Evolutionary conservation across 805 yeast genomes (phyloP), one percentile per base, ranked within the genome.

Genomic region (Brettanomyces bruxellensis): DNA sequence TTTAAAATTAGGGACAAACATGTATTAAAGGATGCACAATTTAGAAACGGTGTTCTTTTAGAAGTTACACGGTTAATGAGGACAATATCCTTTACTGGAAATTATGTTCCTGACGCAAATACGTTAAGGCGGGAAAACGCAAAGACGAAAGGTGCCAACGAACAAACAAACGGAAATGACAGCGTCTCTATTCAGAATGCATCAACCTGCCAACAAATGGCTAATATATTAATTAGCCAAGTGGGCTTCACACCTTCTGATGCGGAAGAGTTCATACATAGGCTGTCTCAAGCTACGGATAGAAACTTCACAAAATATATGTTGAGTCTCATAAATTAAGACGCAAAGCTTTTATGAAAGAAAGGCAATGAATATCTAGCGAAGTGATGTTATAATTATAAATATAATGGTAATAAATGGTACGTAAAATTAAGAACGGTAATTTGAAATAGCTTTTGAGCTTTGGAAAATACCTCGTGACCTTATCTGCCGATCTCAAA

Each of bases 1-100:
- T 81, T 86, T 60, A 81, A 83, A 54, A 75, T 81, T 34, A 74
- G 75, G 32, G 49, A 52, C 25, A 52, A 51, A 38, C 81, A 83
- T 55, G 78, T 83, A 57, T 67, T 81, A 43, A 78, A 79, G 52
- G 96, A 89, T 61, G 95, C 95, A 4, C 90, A 86, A 59, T 78
- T 76, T 53, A 74, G 91, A 56, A 72, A 81, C 49, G 72, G 86
- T 36, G 81, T 88, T 1, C 77, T 79, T 52, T 50, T 62, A 38
- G 99, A 91, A 57, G 69, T 86, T 12, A 78, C 93, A 1, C 69
- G 78, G 40, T 66, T 88, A 23, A 75, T 90, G 59, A 83, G 79
- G 53, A 72, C 83, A 2, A 69, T 86, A 50, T 82, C 55, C 12
- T 62, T 52, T 40, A 65, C 60, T 55, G 72, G 65, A 40, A 60